Evolutionary conservation across 2,329 filamentous ascomycete genomes (phyloP).

Genomic region (Arthrobotrys conoides): DNA sequence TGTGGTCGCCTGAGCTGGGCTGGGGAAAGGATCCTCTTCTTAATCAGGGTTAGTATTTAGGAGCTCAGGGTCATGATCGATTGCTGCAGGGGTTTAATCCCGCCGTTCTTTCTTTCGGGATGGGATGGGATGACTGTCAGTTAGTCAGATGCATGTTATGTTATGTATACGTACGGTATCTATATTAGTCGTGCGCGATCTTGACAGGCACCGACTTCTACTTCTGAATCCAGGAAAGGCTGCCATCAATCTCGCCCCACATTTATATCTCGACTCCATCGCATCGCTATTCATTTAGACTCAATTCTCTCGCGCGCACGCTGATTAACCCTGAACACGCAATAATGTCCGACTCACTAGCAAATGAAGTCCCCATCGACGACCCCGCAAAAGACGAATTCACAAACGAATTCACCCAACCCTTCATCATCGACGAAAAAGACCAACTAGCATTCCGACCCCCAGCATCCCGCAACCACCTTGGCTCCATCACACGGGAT

Average conservation of each 20-base stretch:
- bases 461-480: constrained; percentile 23
- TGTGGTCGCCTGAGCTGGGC: constrained; percentile 7
- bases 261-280: background rate
- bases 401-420: constrained; percentile 37
- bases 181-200: background rate
- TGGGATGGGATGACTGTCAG: background rate
- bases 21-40: constrained; percentile 26
- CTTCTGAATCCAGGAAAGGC: background rate
- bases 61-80: constrained; percentile 10
- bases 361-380: background rate
- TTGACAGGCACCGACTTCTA: constrained; percentile 1
- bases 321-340: too few species aligned
- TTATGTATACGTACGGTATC: background rate
- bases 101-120: background rate
- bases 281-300: background rate
- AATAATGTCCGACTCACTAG: constrained; percentile 11
- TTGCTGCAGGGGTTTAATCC: constrained; percentile 22
- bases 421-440: constrained; percentile 29
- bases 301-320: too few species aligned
- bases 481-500: constrained; percentile 26
- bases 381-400: constrained; percentile 34
- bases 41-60: constrained; percentile 10
- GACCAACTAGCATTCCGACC: constrained; percentile 32
- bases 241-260: background rate
- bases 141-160: background rate